These are phyloP conservation scores for Pseudevernia furfuracea DNA, from an alignment of 495 filamentous ascomycete species.

Conservation along the genomic window DNA sequence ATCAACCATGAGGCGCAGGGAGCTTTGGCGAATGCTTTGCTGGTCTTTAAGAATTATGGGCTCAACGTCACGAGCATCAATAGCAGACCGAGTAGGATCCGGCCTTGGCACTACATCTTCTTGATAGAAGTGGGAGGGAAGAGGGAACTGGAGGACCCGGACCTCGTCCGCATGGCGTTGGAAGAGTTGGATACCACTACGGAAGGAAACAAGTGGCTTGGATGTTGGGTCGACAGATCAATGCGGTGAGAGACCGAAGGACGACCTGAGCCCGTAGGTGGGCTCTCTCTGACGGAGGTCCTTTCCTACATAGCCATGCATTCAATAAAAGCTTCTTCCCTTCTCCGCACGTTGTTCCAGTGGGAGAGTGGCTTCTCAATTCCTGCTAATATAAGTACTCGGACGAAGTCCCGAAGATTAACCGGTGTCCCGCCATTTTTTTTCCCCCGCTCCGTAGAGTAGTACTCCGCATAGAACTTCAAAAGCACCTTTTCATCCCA, in stretches of 20 bases:
- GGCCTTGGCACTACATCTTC: constrained; percentile 87
- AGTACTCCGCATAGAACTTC: too few species aligned
- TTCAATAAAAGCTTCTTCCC: too few species aligned
- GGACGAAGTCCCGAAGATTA: too few species aligned
- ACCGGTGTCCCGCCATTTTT: too few species aligned
- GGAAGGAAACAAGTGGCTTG: constrained; percentile 44
- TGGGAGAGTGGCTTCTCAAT: too few species aligned
- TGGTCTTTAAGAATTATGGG: constrained; percentile 61
- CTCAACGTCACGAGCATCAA: constrained; percentile 90
- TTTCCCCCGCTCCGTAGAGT: too few species aligned
- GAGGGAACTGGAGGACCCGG: constrained; percentile 39
- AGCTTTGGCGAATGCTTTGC: constrained; percentile 69
- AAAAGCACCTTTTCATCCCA: not conserved
- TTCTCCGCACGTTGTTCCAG: too few species aligned
- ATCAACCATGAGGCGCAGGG: constrained; percentile 71
- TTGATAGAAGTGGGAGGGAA: constrained; percentile 80
- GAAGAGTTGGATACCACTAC: constrained; percentile 41
- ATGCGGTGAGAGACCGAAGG: not conserved
- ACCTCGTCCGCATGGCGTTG: constrained; percentile 45
- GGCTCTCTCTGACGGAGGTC: not conserved
- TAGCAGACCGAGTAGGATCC: constrained; percentile 66
- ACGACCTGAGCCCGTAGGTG: not conserved
- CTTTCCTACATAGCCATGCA: not conserved
- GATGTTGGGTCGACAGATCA: constrained; percentile 42
- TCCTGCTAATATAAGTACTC: too few species aligned